phyloP scores from a whole-genome alignment of 495 filamentous ascomycete species.

The Thermothielavioides terrestris region DNA sequence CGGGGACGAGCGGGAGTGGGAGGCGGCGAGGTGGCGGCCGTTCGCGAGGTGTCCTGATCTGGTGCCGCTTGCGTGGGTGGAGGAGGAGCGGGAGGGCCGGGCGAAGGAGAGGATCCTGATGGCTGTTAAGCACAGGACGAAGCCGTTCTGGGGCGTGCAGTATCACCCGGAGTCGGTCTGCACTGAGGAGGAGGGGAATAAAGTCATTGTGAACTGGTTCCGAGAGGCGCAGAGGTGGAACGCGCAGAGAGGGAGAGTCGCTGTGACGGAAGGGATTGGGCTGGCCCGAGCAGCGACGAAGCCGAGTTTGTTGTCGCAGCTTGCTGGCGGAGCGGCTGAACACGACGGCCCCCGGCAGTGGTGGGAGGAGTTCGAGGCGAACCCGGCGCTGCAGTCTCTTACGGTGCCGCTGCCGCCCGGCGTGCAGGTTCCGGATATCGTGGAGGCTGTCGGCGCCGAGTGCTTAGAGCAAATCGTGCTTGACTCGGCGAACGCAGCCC shows the following conservation, averaged over 20 bases:
- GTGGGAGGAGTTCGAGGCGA: conserved; percentile 24
- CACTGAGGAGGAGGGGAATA: conserved; percentile 58
- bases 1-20: conserved; percentile 26
- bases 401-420: conserved; percentile 28
- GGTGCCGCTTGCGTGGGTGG: conserved; percentile 59
- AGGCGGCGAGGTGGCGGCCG: conserved; percentile 21
- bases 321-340: neutral
- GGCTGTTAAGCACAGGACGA: conserved; percentile 57
- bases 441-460: conserved; percentile 36
- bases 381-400: conserved; percentile 17
- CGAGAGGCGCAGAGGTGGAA: conserved; percentile 48
- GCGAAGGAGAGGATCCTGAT: conserved; percentile 59
- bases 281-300: conserved; percentile 21
- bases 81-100: conserved; percentile 33
- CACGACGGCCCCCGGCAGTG: neutral
- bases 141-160: conserved; percentile 86
- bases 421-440: conserved; percentile 38
- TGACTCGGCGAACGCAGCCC: conserved; percentile 44
- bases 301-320: conserved; percentile 20
- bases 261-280: conserved; percentile 12
- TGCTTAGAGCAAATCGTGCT: conserved; percentile 42
- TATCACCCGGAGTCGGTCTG: conserved; percentile 95
- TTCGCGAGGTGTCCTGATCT: conserved; percentile 31
- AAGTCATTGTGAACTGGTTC: conserved; percentile 75
- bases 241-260: conserved; percentile 14